A percentile compares a stretch with the other conserved stretches of the same genome.
Evolutionary conservation across 768 basidiomycete genomes (phyloP).

Genomic region (Termitomyces sp.): DNA sequence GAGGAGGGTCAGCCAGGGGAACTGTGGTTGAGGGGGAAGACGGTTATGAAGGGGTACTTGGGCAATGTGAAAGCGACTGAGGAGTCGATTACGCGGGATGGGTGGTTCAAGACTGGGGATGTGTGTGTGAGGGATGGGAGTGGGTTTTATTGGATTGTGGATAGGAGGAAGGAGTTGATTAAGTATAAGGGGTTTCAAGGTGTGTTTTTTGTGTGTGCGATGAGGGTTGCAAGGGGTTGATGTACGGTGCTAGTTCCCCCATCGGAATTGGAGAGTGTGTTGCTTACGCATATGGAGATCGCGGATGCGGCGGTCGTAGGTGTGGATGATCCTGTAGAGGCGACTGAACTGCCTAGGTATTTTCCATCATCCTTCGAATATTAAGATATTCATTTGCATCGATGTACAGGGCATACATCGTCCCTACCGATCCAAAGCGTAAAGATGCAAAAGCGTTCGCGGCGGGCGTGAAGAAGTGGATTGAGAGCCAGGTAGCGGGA

Average conservation of each 20-base stretch:
- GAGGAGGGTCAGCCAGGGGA: slow-evolving; percentile 64
- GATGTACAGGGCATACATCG: slow-evolving; percentile 70
- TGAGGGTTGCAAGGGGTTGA: too few relatives aligned
- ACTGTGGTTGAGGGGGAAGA: slow-evolving; percentile 77
- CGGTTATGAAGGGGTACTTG: slow-evolving; percentile 84
- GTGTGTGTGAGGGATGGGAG: slow-evolving; percentile 65
- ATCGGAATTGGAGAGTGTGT: slow-evolving; percentile 77
- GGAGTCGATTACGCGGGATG: slow-evolving; percentile 63
- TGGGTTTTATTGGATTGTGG: slow-evolving; percentile 74
- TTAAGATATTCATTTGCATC: too few relatives aligned
- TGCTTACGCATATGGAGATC: slow-evolving; percentile 71
- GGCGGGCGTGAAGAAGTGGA: slow-evolving; percentile 59
- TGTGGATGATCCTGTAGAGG: slow-evolving; percentile 60
- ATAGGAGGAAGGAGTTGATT: slow-evolving; percentile 71
- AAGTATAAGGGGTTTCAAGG: slow-evolving; percentile 87
- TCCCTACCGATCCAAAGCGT: slow-evolving; percentile 39
- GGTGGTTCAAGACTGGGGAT: slow-evolving; percentile 91
- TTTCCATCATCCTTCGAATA: too few relatives aligned
- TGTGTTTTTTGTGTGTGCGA: too few relatives aligned
- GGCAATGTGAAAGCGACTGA: slow-evolving; percentile 69
- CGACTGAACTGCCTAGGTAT: slow-evolving; percentile 82
- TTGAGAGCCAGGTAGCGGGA: slow-evolving; percentile 57
- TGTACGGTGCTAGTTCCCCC: slow-evolving; percentile 89
- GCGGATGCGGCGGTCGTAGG: slow-evolving; percentile 84
- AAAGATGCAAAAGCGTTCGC: slow-evolving; percentile 41